phyloP scores from a whole-genome alignment of 1,284 basidiomycete species.

The Trametes pubescens region DNA sequence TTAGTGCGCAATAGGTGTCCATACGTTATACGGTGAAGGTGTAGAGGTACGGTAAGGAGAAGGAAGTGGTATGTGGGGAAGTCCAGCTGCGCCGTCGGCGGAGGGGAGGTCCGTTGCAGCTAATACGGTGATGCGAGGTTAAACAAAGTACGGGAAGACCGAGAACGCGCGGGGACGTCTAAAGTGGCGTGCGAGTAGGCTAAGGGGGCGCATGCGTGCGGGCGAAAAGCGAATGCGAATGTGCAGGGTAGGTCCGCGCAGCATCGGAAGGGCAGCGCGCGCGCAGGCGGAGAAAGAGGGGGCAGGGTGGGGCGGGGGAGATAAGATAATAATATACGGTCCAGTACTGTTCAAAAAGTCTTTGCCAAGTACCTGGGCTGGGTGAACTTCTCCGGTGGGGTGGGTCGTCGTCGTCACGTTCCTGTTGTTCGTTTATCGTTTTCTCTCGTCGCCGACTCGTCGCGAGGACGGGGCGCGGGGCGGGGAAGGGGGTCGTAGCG shows the following conservation, averaged over 20 bases:
- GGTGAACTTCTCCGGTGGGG: constrained; percentile 19
- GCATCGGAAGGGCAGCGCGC: background rate
- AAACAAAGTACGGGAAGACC: background rate
- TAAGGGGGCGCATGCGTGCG: background rate
- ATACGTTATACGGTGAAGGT: background rate
- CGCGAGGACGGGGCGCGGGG: background rate
- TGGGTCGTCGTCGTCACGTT: constrained; percentile 14
- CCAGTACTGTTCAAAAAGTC: constrained; percentile 35
- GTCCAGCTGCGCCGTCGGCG: background rate
- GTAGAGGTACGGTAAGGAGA: background rate
- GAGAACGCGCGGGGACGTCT: constrained; percentile 2
- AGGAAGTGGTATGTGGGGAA: background rate
- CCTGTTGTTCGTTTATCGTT: constrained; percentile 16
- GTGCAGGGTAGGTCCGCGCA: constrained; percentile 2
- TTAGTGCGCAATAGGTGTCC: background rate
- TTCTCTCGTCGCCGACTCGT: constrained; percentile 5
- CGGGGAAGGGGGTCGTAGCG: background rate
- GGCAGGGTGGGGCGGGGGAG: background rate
- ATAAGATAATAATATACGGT: constrained; percentile 33
- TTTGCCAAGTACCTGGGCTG: constrained; percentile 27
- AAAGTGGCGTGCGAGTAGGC: constrained; percentile 5
- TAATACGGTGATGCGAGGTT: background rate
- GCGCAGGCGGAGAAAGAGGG: constrained; percentile 2
- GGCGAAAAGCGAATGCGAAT: constrained; percentile 1
- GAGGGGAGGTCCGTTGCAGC: constrained; percentile 2